Percentiles rank a stretch among this genome's conserved stretches.
Evolutionary conservation across 306 rosid genomes (phyloP).

Genomic region (Cyamopsis tetragonoloba): DNA sequence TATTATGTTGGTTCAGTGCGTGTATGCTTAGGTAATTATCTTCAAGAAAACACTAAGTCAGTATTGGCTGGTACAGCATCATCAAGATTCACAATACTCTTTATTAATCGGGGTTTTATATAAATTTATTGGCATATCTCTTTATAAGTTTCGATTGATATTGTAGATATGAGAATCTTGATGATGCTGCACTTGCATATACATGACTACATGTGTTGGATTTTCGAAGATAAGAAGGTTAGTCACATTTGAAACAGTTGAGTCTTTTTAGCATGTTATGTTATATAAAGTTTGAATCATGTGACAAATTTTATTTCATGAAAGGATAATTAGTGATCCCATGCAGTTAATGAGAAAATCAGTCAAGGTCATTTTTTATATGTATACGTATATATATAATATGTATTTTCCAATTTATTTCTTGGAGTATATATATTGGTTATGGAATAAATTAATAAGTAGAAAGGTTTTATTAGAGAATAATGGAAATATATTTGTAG

Average conservation of each 20-base stretch:
- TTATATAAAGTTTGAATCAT: no score
- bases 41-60: constrained; percentile 22
- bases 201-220: constrained; percentile 34
- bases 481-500: no score
- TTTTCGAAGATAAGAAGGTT: no score
- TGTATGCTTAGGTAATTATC: background rate
- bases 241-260: no score
- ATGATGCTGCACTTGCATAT: constrained; percentile 87
- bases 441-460: no score
- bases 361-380: constrained; percentile 14
- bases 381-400: no score
- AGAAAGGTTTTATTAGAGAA: no score
- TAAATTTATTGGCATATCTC: background rate
- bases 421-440: no score
- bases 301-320: no score
- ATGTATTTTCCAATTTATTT: no score
- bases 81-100: constrained; percentile 60
- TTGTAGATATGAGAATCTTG: constrained; percentile 65
- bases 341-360: background rate
- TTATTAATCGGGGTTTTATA: constrained; percentile 6
- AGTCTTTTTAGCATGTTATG: no score
- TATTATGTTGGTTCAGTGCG: background rate
- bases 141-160: background rate
- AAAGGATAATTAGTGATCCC: no score
- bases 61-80: constrained; percentile 52